Base-by-base conservation (phyloP, 257 asterid species). In the Hygrophila difformis region DNA sequence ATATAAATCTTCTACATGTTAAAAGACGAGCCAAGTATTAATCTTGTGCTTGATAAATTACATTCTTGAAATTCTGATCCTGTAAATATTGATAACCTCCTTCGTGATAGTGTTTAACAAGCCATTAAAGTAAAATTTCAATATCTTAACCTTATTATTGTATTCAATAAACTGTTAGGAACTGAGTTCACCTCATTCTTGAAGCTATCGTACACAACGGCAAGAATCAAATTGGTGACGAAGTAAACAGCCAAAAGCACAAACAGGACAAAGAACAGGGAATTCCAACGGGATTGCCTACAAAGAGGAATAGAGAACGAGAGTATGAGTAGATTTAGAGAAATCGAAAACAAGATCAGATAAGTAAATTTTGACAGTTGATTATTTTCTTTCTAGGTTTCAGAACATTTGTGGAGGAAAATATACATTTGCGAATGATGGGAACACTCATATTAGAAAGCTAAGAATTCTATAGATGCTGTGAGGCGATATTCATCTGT, bases 151-250 rank as follows among this genome's bases (percentile, higher is more conserved):
- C n/a, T n/a, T n/a, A n/a, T n/a, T n/a, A n/a, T n/a, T n/a, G n/a
- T n/a, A n/a, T n/a, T n/a, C n/a, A n/a, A n/a, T n/a, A n/a, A n/a
- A n/a, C n/a, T n/a, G n/a, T n/a, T n/a, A n/a, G n/a, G n/a, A n/a
- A n/a, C n/a, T n/a, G n/a, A n/a, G n/a, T n/a, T n/a, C 78, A 91
- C 98, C 98, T 86, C 86, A 39, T 71, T 66, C 82, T 86, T 91
- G 58, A 91, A 91, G 83, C 98, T 91, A 64, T 91, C 96, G 40
- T 91, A 91, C 5, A 91, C 98, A 55, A 91, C 98, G 55, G 98
- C 98, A 68, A 91, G 96, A 54, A 91, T 66, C 91, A 91, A 76
- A 65, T 91, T 91, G 77, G 98, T 91, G 68, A 91, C 95, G 33
- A 91, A 91, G 82, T 91, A 91, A 61, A 91, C 96, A 15, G 96